Base-by-base conservation (phyloP, 1,284 basidiomycete species). In the Puccinia coronata region DNA sequence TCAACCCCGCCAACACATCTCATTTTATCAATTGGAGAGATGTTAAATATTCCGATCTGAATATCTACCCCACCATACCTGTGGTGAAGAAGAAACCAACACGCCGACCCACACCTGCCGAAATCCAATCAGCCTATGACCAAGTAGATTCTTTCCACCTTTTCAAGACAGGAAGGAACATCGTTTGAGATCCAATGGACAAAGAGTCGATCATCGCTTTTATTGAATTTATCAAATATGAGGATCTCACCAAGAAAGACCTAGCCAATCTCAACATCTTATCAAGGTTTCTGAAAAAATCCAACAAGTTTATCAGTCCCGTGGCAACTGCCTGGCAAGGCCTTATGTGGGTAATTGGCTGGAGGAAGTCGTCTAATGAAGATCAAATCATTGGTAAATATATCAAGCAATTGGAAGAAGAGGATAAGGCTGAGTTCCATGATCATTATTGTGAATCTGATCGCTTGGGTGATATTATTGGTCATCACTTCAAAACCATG, bases 311-410 rank as follows among this genome's bases (percentile, higher is more conserved):
- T 41, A 20, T 69, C 14, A 41, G n/a, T 65, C 39, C 39, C 3
- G 39, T 65, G 2, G 31, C 61, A n/a, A n/a, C n/a, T n/a, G n/a
- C n/a, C n/a, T n/a, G n/a, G n/a, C n/a, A n/a, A n/a, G 61, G 34
- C 20, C 28, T 65, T 12, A 63, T 63, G 59, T 63, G 59, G 59
- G 59, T 12, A 31, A 34, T 63, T 31, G 59, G 61, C 8, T 65
- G 61, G 61, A 14, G 16, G 34, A 65, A 65, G 23, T 65, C 61
- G 9, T 65, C 31, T 41, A 5, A 39, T 39, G 20, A 23, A 14
- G 34, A 65, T 65, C 31, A 65, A n/a, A 65, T 65, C 9, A n/a
- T 65, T 65, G 61, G 61, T 3, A 65, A 28, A 39, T 65, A 65
- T 11, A 65, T 39, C 39, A 65, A 65, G 23, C 4, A 4, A 41